Conservation (phyloP, 768 basidiomycete genomes). For the Amanita rimosa region DNA sequence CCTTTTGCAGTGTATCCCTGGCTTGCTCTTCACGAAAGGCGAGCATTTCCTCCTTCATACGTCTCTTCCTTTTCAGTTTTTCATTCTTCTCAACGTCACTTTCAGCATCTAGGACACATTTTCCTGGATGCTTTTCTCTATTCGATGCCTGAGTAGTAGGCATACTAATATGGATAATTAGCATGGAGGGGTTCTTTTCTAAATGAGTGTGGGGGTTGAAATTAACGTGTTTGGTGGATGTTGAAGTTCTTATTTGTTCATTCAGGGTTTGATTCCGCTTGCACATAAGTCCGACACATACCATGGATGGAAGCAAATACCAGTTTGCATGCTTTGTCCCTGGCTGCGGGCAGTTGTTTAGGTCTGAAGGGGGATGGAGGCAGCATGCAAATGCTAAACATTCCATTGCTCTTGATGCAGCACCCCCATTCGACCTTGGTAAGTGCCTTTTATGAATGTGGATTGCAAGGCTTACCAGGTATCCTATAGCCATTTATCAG, state of each 20-base stretch:
- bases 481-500: not conserved
- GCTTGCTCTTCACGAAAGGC: not conserved
- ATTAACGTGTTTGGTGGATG: not conserved
- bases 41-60: not conserved
- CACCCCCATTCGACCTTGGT: not conserved
- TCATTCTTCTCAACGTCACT: not conserved
- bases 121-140: not conserved
- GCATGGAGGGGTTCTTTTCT: not conserved
- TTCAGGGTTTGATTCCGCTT: not conserved
- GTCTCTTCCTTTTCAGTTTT: not conserved
- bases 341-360: too few species aligned
- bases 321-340: too few species aligned
- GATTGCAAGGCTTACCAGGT: not conserved
- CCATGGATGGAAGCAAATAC: too few species aligned
- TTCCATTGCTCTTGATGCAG: not conserved
- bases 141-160: not conserved
- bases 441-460: not conserved
- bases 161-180: not conserved
- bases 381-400: not conserved
- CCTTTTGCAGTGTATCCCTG: not conserved
- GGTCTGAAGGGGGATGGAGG: not conserved
- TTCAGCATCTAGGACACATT: not conserved
- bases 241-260: slow-evolving; percentile 1
- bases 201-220: not conserved
- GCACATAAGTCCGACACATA: too few species aligned